These are phyloP conservation scores for Amborella trichopoda DNA, from an alignment of 164 flowering plant species.

Conservation along the genomic window DNA sequence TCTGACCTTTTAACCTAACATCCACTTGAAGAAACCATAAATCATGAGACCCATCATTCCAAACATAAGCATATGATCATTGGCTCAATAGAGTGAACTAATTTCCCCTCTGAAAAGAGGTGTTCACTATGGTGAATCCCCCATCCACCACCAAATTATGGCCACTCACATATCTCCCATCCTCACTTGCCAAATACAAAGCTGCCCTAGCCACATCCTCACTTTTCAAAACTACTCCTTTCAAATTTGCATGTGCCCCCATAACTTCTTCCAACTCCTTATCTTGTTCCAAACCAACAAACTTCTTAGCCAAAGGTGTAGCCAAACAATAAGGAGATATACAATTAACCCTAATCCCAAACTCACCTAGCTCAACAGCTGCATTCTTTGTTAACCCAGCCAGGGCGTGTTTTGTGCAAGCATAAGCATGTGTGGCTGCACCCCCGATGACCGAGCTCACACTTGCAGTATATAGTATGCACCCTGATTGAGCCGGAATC, in stretches of 20 bases:
- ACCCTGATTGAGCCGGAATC: slow-evolving; percentile 41
- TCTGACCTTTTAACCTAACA: no score
- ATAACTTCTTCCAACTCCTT: slow-evolving; percentile 18
- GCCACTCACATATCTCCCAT: slow-evolving; percentile 50
- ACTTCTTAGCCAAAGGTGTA: slow-evolving; percentile 22
- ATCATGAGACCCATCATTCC: no score
- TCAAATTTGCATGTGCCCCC: slow-evolving; percentile 43
- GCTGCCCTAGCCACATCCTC: slow-evolving; percentile 52
- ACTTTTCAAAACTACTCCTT: slow-evolving; percentile 36
- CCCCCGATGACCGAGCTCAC: slow-evolving; percentile 56
- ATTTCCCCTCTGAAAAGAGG: no score
- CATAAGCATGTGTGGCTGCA: slow-evolving; percentile 46
- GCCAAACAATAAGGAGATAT: slow-evolving; percentile 48
- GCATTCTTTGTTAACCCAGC: slow-evolving; percentile 44
- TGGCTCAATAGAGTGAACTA: no score
- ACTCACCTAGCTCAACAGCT: slow-evolving; percentile 39
- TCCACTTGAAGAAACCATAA: no score
- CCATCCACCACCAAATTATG: slow-evolving; percentile 72
- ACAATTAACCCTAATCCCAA: slow-evolving; percentile 55
- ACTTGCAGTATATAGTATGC: slow-evolving; percentile 59
- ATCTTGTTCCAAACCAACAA: slow-evolving; percentile 13
- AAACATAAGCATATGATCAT: no score
- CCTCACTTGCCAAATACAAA: slow-evolving; percentile 55
- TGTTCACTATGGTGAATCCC: slow-evolving; percentile 62
- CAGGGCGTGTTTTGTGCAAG: slow-evolving; percentile 38